These are phyloP conservation scores for Pseudogymnoascus sp. DNA, from an alignment of 2,329 filamentous ascomycete genomes.

Conservation along the genomic window DNA sequence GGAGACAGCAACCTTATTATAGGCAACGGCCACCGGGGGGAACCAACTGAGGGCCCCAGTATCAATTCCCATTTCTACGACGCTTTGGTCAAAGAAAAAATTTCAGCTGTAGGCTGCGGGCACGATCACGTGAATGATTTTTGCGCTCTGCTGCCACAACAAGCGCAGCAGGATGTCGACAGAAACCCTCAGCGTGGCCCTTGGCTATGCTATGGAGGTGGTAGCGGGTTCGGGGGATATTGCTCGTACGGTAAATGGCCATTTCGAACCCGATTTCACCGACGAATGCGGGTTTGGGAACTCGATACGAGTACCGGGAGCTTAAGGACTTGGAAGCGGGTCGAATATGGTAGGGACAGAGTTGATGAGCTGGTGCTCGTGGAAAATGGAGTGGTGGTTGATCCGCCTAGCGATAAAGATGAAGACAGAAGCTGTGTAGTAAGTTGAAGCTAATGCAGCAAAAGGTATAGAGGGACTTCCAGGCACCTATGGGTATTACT, in stretches of 20 bases:
- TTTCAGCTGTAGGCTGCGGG: slow-evolving; percentile 56
- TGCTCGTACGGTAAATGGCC: slow-evolving; percentile 55
- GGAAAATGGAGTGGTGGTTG: slow-evolving; percentile 30
- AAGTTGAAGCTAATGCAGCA: no score
- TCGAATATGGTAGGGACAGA: slow-evolving; percentile 55
- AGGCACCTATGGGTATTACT: no score
- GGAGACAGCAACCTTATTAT: slow-evolving; percentile 46
- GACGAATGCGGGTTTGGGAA: slow-evolving; percentile 78
- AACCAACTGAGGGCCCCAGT: slow-evolving; percentile 78
- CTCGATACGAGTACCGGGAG: slow-evolving; percentile 80
- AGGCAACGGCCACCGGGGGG: slow-evolving; percentile 65
- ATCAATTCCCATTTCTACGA: slow-evolving; percentile 87
- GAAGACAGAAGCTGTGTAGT: slow-evolving; percentile 16
- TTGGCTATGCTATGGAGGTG: slow-evolving; percentile 96
- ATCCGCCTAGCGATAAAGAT: not conserved
- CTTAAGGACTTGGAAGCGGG: slow-evolving; percentile 81
- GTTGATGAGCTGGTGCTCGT: slow-evolving; percentile 57
- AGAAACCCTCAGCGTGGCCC: slow-evolving; percentile 46
- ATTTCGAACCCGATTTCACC: slow-evolving; percentile 56
- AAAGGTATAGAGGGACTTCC: no score
- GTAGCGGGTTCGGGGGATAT: slow-evolving; percentile 84
- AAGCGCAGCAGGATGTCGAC: slow-evolving; percentile 18
- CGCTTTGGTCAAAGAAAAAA: slow-evolving; percentile 71
- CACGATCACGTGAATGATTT: slow-evolving; percentile 95
- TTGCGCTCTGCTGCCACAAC: slow-evolving; percentile 54